Percentiles rank a stretch among this genome's conserved stretches.
Evolutionary conservation across 2,329 filamentous ascomycete species (phyloP).

Genomic region (Hypomyces rosellus): DNA sequence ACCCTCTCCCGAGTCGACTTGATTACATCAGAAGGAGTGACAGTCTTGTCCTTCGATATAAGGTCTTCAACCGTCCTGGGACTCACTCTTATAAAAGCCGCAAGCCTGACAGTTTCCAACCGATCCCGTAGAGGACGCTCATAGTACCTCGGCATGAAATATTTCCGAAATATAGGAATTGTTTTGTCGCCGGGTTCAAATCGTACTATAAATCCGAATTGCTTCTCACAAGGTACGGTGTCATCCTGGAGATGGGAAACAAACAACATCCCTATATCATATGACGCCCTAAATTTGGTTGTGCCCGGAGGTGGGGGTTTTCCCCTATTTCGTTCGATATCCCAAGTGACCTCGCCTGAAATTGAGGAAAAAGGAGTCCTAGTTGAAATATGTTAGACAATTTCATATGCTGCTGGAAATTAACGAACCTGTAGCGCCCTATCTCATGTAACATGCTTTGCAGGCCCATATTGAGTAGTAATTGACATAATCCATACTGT

Average conservation of each 20-base stretch:
- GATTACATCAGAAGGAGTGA: slow-evolving; percentile 5
- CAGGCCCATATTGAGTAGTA: slow-evolving; percentile 15
- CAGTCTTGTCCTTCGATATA: neutral
- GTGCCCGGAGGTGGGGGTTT: no score
- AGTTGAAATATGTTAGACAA: no score
- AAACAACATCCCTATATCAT: slow-evolving; percentile 14
- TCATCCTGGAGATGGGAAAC: slow-evolving; percentile 15
- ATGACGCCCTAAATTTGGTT: neutral
- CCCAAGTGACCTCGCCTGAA: no score
- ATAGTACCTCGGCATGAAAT: slow-evolving; percentile 17
- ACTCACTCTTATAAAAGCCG: slow-evolving; percentile 9
- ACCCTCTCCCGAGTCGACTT: slow-evolving; percentile 13
- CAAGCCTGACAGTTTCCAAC: slow-evolving; percentile 19
- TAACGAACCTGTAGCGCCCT: neutral
- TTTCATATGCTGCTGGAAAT: no score
- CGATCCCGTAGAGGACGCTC: slow-evolving; percentile 9
- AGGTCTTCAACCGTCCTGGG: neutral
- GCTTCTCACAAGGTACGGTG: slow-evolving; percentile 3
- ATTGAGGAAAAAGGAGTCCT: neutral
- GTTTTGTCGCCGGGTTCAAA: slow-evolving; percentile 10
- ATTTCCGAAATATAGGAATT: slow-evolving; percentile 5
- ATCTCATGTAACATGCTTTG: slow-evolving; percentile 5
- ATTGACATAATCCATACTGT: slow-evolving; percentile 13
- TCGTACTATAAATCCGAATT: slow-evolving; percentile 12
- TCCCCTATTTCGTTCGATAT: no score